These are phyloP conservation scores for Allium sativum DNA, from an alignment of 106 monocot genomes.

Conservation along the genomic window DNA sequence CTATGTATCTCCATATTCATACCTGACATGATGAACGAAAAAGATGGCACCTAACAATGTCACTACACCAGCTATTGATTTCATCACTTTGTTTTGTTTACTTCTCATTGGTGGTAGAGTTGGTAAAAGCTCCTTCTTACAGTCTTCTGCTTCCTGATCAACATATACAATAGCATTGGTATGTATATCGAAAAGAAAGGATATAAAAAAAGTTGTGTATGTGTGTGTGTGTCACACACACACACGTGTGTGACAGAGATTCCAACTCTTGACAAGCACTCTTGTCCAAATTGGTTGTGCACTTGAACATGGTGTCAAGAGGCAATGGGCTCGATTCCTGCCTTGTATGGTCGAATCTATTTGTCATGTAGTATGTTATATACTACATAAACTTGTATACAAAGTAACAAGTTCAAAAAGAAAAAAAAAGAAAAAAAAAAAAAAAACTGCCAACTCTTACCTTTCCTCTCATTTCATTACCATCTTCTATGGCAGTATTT, in stretches of 20 bases:
- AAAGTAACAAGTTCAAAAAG: background rate
- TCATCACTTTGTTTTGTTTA: constrained; percentile 23
- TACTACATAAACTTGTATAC: too few relatives aligned
- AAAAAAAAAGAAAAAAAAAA: background rate
- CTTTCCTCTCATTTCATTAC: background rate
- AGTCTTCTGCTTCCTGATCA: background rate
- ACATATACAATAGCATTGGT: background rate
- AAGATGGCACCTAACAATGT: constrained; percentile 29
- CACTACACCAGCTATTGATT: constrained; percentile 38
- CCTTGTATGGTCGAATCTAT: too few relatives aligned
- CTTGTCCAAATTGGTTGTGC: too few relatives aligned
- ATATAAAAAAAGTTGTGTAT: background rate
- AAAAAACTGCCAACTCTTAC: background rate
- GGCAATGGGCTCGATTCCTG: too few relatives aligned
- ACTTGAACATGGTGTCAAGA: too few relatives aligned
- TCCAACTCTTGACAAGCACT: too few relatives aligned
- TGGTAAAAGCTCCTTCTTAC: constrained; percentile 1
- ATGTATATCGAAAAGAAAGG: background rate
- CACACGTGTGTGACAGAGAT: too few relatives aligned
- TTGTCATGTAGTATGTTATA: too few relatives aligned
- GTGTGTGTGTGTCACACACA: too few relatives aligned
- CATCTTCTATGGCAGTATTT: constrained; percentile 1
- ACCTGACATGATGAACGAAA: constrained; percentile 44
- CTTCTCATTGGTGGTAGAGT: background rate
- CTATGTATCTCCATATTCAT: constrained; percentile 1